Evolutionary conservation across 768 basidiomycete genomes (phyloP).

Genomic region (Phallus indusiatus): DNA sequence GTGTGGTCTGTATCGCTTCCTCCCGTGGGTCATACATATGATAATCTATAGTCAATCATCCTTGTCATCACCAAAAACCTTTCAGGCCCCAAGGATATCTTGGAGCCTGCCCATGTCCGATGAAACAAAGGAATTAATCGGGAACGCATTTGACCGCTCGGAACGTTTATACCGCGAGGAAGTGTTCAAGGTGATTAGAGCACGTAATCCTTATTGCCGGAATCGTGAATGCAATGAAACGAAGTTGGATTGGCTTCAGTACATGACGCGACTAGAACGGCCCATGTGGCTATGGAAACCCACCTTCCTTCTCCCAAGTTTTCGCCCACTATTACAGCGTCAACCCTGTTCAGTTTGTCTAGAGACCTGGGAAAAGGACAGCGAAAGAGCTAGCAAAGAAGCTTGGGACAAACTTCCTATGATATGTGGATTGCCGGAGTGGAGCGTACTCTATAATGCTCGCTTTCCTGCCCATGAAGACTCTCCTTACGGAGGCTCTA

Average conservation of each 20-base stretch:
- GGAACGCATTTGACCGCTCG: too few relatives aligned
- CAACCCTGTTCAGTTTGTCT: constrained; percentile 12
- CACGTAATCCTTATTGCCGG: neutral
- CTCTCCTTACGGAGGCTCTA: too few relatives aligned
- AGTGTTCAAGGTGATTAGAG: neutral
- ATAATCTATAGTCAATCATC: too few relatives aligned
- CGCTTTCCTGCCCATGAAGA: too few relatives aligned
- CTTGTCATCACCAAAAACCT: too few relatives aligned
- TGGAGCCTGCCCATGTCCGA: too few relatives aligned
- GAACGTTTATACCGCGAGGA: neutral
- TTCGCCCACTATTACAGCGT: constrained; percentile 5
- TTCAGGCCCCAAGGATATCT: too few relatives aligned
- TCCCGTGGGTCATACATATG: neutral
- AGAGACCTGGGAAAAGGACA: constrained; percentile 7
- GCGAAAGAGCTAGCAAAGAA: constrained; percentile 6
- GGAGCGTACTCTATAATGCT: constrained; percentile 11
- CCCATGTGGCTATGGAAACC: neutral
- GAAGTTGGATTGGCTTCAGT: neutral
- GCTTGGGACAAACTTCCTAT: constrained; percentile 16
- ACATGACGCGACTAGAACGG: neutral
- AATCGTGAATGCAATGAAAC: neutral
- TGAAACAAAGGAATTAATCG: too few relatives aligned
- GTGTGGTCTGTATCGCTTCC: neutral
- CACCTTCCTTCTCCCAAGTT: neutral
- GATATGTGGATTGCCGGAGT: constrained; percentile 14